phyloP scores from a whole-genome alignment of 345 rosid genomes.

The Toxicodendron radicans region DNA sequence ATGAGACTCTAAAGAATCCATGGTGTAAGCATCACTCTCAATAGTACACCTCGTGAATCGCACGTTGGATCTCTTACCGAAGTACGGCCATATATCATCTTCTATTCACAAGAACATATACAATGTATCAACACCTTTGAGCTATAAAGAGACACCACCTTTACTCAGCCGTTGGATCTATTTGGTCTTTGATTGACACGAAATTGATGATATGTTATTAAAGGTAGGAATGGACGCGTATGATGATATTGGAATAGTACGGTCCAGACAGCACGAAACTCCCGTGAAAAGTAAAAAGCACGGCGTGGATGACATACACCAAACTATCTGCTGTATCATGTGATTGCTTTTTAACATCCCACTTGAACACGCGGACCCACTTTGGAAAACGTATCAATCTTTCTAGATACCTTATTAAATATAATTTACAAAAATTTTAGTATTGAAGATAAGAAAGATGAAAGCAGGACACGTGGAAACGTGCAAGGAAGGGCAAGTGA shows the following conservation, averaged over 20 bases:
- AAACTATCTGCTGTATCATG: conserved; percentile 10
- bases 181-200: neutral
- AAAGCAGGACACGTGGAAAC: conserved; percentile 21
- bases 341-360: conserved; percentile 13
- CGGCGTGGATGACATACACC: conserved; percentile 12
- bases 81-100: neutral
- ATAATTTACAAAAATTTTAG: no score
- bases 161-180: neutral
- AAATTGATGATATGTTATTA: no score
- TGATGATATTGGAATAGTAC: neutral
- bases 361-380: conserved; percentile 18
- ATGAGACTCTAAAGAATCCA: no score
- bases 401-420: neutral
- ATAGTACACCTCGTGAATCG: neutral
- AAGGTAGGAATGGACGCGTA: neutral
- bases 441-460: neutral
- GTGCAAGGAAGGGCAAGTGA: conserved; percentile 22
- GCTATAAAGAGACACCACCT: no score
- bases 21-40: no score
- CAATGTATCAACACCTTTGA: no score
- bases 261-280: neutral
- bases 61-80: neutral
- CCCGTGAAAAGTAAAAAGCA: conserved; percentile 14
- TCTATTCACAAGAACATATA: no score
- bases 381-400: conserved; percentile 9